Evolutionary conservation across 2,329 filamentous ascomycete species (phyloP).

Genomic region (Monosporascus ibericus): DNA sequence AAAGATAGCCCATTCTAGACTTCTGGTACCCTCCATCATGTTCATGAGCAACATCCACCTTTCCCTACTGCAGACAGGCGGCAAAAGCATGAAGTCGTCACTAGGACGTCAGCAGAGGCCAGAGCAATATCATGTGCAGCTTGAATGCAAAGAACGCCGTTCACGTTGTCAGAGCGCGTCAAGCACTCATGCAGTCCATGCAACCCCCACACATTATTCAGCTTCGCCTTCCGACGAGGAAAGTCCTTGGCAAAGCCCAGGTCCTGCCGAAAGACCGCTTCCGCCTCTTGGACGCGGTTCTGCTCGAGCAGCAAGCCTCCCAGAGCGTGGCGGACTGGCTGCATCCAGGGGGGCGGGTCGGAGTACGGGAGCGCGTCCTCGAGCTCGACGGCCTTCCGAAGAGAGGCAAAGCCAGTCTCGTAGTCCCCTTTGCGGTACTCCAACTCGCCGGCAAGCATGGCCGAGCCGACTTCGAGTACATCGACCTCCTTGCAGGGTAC

Average conservation of each 20-base stretch:
- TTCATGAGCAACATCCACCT: no score
- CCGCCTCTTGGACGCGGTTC: constrained; percentile 36
- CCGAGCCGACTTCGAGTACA: constrained; percentile 25
- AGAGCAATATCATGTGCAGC: constrained; percentile 9
- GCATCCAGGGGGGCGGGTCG: constrained; percentile 57
- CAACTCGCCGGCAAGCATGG: constrained; percentile 55
- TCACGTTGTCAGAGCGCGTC: constrained; percentile 29
- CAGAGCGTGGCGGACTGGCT: constrained; percentile 50
- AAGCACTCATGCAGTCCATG: constrained; percentile 55
- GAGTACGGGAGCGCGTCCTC: constrained; percentile 49
- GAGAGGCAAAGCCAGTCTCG: constrained; percentile 39
- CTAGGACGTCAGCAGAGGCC: constrained; percentile 1
- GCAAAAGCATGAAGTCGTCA: constrained; percentile 3
- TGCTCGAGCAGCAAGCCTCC: constrained; percentile 51
- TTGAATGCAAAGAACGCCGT: neutral
- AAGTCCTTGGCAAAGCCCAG: constrained; percentile 40
- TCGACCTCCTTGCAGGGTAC: constrained; percentile 11
- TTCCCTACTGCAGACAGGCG: no score
- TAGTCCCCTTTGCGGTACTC: constrained; percentile 50
- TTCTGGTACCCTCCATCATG: no score
- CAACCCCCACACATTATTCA: constrained; percentile 56
- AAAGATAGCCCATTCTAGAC: no score
- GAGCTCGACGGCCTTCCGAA: constrained; percentile 40
- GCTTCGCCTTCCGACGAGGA: constrained; percentile 47
- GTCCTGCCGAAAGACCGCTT: constrained; percentile 38